Conservation (phyloP, 768 basidiomycete genomes). For the Kwoniella sp. region DNA sequence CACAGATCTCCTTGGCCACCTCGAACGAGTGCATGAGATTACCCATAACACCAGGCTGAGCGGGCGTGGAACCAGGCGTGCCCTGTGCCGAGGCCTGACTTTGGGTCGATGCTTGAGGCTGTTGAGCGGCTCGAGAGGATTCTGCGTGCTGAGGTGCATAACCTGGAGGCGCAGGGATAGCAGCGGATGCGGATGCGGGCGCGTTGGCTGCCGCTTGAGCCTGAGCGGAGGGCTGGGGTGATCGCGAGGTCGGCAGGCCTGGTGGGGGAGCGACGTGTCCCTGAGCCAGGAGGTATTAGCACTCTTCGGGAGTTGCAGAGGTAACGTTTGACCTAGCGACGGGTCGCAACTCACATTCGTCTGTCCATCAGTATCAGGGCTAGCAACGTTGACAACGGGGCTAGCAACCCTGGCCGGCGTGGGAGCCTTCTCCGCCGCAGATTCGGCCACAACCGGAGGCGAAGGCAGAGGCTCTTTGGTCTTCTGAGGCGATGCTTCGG, state of each 20-base stretch:
- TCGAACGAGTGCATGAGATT: slow-evolving; percentile 94
- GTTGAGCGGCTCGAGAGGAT: slow-evolving; percentile 20
- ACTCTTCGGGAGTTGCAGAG: background rate
- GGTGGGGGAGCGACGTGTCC: slow-evolving; percentile 33
- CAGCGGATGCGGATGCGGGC: too few species aligned
- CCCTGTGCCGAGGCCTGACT: background rate
- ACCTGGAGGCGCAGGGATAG: slow-evolving; percentile 54
- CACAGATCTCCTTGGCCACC: slow-evolving; percentile 93
- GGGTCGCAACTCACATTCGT: slow-evolving; percentile 23
- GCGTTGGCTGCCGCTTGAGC: too few species aligned
- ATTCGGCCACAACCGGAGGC: slow-evolving; percentile 4
- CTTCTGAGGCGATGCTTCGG: slow-evolving; percentile 10
- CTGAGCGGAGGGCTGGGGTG: slow-evolving; percentile 11
- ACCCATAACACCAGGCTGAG: slow-evolving; percentile 61
- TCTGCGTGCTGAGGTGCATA: slow-evolving; percentile 54
- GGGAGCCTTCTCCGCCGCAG: slow-evolving; percentile 12
- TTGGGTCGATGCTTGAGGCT: slow-evolving; percentile 1
- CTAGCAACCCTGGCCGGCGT: slow-evolving; percentile 8
- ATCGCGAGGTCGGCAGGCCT: slow-evolving; percentile 14
- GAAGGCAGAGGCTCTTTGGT: slow-evolving; percentile 9
- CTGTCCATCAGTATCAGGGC: slow-evolving; percentile 10
- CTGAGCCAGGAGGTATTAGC: slow-evolving; percentile 9
- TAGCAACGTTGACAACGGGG: background rate
- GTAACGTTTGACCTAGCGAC: too few species aligned
- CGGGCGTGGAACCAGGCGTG: background rate